Percentiles rank a stretch among this genome's conserved stretches.
Evolutionary conservation across 2,329 filamentous ascomycete genomes (phyloP).

Genomic region (Aspergillus sp.): DNA sequence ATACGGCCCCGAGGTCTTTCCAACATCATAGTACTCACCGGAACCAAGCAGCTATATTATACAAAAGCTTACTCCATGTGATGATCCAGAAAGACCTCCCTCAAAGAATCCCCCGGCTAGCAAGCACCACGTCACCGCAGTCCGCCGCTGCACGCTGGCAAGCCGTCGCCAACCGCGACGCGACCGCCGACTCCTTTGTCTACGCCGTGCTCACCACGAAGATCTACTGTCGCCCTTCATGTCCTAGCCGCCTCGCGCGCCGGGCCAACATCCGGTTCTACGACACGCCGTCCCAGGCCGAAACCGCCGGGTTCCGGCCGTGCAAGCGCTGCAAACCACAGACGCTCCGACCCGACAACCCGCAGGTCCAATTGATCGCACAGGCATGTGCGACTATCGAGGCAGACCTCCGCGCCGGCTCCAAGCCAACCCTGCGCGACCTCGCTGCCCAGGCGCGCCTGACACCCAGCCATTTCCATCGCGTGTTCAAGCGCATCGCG

Average conservation of each 20-base stretch:
- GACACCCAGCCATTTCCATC: constrained; percentile 55
- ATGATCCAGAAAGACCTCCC: constrained; percentile 10
- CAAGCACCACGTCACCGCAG: constrained; percentile 13
- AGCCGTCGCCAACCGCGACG: constrained; percentile 47
- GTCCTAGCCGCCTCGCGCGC: constrained; percentile 56
- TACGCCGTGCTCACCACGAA: constrained; percentile 57
- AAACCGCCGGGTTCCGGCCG: constrained; percentile 51
- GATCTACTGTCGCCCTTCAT: constrained; percentile 58
- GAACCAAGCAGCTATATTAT: background rate
- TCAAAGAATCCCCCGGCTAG: constrained; percentile 25
- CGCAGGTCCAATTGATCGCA: constrained; percentile 31
- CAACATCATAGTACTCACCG: background rate
- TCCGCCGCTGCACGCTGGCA: constrained; percentile 39
- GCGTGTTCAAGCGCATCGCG: constrained; percentile 53
- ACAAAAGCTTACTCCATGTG: background rate
- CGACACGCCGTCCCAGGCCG: constrained; percentile 47
- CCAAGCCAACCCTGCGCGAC: constrained; percentile 42
- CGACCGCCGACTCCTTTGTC: constrained; percentile 49
- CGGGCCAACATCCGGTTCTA: constrained; percentile 58
- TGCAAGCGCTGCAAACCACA: constrained; percentile 58
- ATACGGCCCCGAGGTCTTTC: background rate
- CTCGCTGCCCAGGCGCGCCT: constrained; percentile 49
- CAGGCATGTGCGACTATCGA: constrained; percentile 33
- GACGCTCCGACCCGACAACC: constrained; percentile 26
- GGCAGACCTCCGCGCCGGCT: constrained; percentile 21